Evolutionary conservation across 2,329 filamentous ascomycete species (phyloP), one percentile per base, ranked within the genome.

Genomic region (Aspergillus jensenii): DNA sequence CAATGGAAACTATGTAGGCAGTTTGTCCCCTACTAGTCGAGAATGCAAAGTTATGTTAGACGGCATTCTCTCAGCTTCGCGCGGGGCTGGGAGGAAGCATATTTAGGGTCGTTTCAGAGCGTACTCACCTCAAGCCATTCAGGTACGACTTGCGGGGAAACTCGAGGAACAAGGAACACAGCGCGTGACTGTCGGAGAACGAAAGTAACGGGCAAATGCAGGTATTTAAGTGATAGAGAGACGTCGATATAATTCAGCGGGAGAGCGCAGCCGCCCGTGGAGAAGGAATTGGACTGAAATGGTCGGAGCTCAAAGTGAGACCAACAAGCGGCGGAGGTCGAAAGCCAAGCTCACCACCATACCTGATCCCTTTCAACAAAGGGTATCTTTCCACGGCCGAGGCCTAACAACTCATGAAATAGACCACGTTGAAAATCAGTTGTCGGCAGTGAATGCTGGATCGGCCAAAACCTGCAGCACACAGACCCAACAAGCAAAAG

Each of bases 261-360:
- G 43, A 33, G 31, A 56, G 49, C 33, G 59, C 47, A 62, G 49
- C 37, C 57, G 57, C 58, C 62, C 47, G 62, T 52, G 63, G 62
- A 48, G 52, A 63, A 54, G 52, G 55, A 55, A 55, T 60, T 45
- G 59, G 55, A 55, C 57, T 61, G 56, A 63, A 63, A 63, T 60
- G 50, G 65, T 64, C 60, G 62, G 59, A 67, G 64, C 64, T 68
- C 65, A 67, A 66, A 64, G 65, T 66, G 69, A 71, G 67, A 71
- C 67, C 65, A 67, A 68, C 67, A 70, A 65, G 67, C 68, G 69
- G 71, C 68, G 69, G 65, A 72, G 69, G 66, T 69, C 60, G 63
- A 65, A 68, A 65, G 65, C 63, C 62, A 65, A 65, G 64, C 70
- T 61, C 60, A 67, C 62, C 63, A 68, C 57, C 68, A 69, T 71